A percentile compares a stretch with the other conserved stretches of the same genome.
These are phyloP conservation scores for Solanum peruvianum DNA, from an alignment of 257 asterid species.

Conservation along the genomic window DNA sequence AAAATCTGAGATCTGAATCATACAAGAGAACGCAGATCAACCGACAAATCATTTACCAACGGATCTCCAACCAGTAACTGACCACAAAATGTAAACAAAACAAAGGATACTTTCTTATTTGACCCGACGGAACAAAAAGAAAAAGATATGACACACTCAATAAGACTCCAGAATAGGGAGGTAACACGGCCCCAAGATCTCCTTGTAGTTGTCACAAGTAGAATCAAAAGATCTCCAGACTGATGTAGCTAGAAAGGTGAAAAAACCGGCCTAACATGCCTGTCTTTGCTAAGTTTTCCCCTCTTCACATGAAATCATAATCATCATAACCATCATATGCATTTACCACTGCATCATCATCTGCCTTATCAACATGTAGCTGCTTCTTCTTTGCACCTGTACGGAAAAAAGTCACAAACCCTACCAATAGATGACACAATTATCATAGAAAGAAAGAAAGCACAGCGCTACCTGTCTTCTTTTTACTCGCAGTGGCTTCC, in stretches of 20 bases:
- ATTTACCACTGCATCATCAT: slow-evolving; percentile 37
- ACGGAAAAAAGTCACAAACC: slow-evolving; percentile 1
- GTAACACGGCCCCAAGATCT: slow-evolving; percentile 20
- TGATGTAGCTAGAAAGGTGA: background rate
- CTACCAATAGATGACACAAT: background rate
- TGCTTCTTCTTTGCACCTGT: slow-evolving; percentile 89
- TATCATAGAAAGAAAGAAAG: background rate
- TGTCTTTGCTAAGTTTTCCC: background rate
- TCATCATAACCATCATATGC: slow-evolving; percentile 53
- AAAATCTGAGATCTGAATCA: slow-evolving; percentile 1
- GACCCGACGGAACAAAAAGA: background rate
- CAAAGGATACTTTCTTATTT: slow-evolving; percentile 1
- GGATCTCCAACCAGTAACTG: background rate
- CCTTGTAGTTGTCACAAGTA: slow-evolving; percentile 8
- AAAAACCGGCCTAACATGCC: background rate
- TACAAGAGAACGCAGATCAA: background rate
- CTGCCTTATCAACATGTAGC: slow-evolving; percentile 59
- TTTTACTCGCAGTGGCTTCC: slow-evolving; percentile 83
- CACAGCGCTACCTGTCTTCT: slow-evolving; percentile 54
- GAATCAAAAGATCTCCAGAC: background rate
- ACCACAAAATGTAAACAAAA: background rate
- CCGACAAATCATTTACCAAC: background rate
- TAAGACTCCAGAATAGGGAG: slow-evolving; percentile 31
- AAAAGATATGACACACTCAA: slow-evolving; percentile 17
- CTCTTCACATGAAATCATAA: slow-evolving; percentile 80